Base-by-base conservation (phyloP, 2,329 filamentous ascomycete species). In the Dactylellina haptotyla region DNA sequence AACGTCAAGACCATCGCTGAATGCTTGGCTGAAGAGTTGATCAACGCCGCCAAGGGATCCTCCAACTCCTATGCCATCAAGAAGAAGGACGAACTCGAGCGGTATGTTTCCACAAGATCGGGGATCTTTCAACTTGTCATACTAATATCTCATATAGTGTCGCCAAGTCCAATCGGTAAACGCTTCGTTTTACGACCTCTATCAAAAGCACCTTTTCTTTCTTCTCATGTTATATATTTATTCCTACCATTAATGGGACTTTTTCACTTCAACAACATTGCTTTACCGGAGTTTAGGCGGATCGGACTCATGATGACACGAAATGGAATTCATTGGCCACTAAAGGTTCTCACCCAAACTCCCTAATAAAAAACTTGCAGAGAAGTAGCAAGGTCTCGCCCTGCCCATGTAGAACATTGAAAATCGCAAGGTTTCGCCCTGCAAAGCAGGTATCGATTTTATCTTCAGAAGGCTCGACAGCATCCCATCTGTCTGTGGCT, bases 41-140 rank as follows among this genome's bases (percentile, higher is more conserved):
- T 99, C 90, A 99, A 99, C 89, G 96, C 96, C 83, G 96, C 96
- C 85, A 99, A 99, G 92, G 95, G 95, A 83, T 96, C 91, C 90
- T 96, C 91, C 87, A 99, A 99, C 93, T 97, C 93, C 80, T 75
- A 78, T 45, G 95, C 96, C 82, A 99, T 99, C 90, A 99, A 99
- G 93, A 99, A 99, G 93, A 99, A 99, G 94, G 95, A 99, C 85
- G 96, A 99, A 91, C 86, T 99, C 87, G 95, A 99, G 91, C 95
- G 77, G 77, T 78, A 76, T 39, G 76, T 69, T n/a, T n/a, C n/a
- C n/a, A 10, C 4, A 26, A 30, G n/a, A 18, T 30, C 9, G 20
- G 4, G 20, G 10, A 16, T 37, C n/a, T 16, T 39, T 6, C 1
- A 6, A 32, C 12, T 25, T 34, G 25, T 48, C 3, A 25, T 23